Conservation (phyloP, 371 early-diverging fungal genomes). For the Rhizopus stolonifer region DNA sequence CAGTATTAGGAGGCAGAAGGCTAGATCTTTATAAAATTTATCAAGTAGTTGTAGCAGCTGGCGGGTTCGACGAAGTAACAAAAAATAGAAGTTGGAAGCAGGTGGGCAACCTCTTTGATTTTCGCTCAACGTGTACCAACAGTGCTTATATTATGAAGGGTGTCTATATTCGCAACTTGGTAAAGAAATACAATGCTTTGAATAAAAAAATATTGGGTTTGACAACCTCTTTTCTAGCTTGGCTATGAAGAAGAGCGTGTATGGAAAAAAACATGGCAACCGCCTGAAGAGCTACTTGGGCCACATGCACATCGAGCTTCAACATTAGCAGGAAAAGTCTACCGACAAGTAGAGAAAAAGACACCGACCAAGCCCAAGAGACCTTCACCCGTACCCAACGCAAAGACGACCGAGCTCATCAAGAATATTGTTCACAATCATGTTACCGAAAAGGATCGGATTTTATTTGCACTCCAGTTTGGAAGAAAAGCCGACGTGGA, state of each 20-base stretch:
- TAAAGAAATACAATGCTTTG: constrained; percentile 8
- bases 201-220: background rate
- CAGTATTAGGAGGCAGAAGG: constrained; percentile 72
- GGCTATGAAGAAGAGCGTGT: constrained; percentile 40
- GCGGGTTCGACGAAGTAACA: constrained; percentile 76
- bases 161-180: constrained; percentile 66
- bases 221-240: constrained; percentile 6
- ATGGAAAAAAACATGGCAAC: constrained; percentile 34
- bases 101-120: constrained; percentile 66
- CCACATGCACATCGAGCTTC: constrained; percentile 31
- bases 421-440: background rate
- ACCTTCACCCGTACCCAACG: background rate
- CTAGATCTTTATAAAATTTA: constrained; percentile 71
- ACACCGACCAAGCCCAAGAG: constrained; percentile 1
- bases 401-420: background rate
- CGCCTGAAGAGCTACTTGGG: constrained; percentile 30
- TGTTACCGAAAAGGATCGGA: constrained; percentile 57
- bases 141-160: constrained; percentile 75
- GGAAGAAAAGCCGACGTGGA: constrained; percentile 76
- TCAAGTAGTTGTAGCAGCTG: constrained; percentile 60
- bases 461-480: constrained; percentile 64
- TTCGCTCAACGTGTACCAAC: constrained; percentile 80
- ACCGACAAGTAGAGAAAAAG: constrained; percentile 11
- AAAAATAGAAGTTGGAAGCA: constrained; percentile 73
- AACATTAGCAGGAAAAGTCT: constrained; percentile 29